Base-by-base conservation (phyloP, 2,329 filamentous ascomycete species). In the Pestalotiopsis sp. region DNA sequence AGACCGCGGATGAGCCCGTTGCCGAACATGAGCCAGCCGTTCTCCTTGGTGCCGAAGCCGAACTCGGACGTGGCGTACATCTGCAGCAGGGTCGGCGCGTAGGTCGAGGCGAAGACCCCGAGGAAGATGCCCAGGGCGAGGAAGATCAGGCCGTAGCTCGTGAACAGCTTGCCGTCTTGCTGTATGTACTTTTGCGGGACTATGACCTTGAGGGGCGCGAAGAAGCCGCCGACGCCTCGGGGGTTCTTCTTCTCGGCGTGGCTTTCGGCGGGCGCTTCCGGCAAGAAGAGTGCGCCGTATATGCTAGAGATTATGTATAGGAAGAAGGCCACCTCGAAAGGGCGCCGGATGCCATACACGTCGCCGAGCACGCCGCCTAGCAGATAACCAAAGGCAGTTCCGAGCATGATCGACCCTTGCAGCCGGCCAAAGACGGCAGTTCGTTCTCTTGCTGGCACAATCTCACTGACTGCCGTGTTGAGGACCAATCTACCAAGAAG, bases 91-190 rank as follows among this genome's bases (percentile, higher is more conserved):
- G 88, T 82, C 0, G 89, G 88, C 0, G 91, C 90, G 68, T 92
- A 93, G 1, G 89, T 90, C 0, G 91, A 92, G 0, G 91, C 90
- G 1, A 92, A 83, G 0, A 93, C 90, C 0, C 88, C 90, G 0
- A 91, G 78, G 69, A 92, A 93, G 2, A 92, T 89, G 1, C 91
- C 91, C 0, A 84, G 79, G 23, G 89, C 91, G 3, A 93, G 84
- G 1, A 92, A 86, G 3, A 91, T 78, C 0, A 91, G 84, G 1
- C 91, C 90, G 27, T 88, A 88, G 71, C 92, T 88, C 20, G 79
- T 87, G 63, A 79, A 81, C 4, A 85, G 73, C 1, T 79, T 80
- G 1, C 91, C 91, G 64, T 84, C 82, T 0, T 74, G 73, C 0
- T 89, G 78, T 0, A 84, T 79, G 73, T 90, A 84, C 62, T 81